Percentiles rank a stretch among this genome's conserved stretches.
Evolutionary conservation across 2,329 filamentous ascomycete genomes (phyloP).

Genomic region (Paecilomyces sp.): DNA sequence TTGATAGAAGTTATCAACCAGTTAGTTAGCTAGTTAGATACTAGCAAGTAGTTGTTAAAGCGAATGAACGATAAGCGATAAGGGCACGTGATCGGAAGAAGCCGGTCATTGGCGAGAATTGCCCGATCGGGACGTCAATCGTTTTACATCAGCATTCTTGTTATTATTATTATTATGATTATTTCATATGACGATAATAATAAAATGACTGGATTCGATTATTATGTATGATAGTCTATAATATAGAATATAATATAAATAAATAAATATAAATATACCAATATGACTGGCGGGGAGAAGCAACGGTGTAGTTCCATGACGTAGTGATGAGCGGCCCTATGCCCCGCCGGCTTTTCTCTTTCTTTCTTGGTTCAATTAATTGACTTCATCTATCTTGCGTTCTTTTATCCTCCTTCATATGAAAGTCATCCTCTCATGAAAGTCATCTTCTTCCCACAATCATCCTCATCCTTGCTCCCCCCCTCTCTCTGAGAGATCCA

Average conservation of each 20-base stretch:
- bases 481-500: slow-evolving; percentile 3
- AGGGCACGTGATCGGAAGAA: background rate
- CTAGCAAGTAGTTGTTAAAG: too few relatives aligned
- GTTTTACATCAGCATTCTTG: background rate
- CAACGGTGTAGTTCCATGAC: slow-evolving; percentile 15
- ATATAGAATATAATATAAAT: too few relatives aligned
- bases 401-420: background rate
- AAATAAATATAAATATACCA: too few relatives aligned
- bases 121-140: background rate
- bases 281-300: too few relatives aligned
- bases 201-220: too few relatives aligned
- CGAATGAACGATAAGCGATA: background rate
- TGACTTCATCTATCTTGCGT: too few relatives aligned
- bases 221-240: too few relatives aligned
- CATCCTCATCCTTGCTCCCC: background rate
- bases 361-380: background rate
- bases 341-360: background rate
- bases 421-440: background rate
- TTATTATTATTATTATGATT: too few relatives aligned
- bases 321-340: slow-evolving; percentile 20
- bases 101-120: background rate
- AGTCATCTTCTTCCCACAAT: too few relatives aligned
- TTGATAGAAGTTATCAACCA: too few relatives aligned
- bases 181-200: too few relatives aligned
- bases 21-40: background rate